Evolutionary conservation across 352 stramenopile genomes (phyloP).

Genomic region (Phytophthora citricola): DNA sequence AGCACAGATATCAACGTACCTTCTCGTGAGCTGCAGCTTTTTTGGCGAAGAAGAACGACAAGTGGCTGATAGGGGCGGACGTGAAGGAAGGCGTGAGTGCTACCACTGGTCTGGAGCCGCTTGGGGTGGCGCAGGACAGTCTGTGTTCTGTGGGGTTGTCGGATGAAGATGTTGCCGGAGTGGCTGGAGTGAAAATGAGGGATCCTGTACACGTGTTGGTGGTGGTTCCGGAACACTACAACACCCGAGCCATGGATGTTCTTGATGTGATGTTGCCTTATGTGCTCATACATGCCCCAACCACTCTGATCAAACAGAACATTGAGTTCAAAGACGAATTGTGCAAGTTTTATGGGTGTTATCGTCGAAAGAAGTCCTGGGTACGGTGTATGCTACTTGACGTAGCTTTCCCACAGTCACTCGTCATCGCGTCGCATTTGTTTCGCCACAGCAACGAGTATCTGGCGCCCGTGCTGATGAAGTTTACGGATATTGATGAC

Average conservation of each 20-base stretch:
- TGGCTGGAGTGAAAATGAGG: not conserved
- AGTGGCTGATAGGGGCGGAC: not conserved
- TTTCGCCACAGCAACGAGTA: not conserved
- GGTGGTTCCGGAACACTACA: not conserved
- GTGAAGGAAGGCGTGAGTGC: not conserved
- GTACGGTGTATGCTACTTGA: conserved; percentile 15
- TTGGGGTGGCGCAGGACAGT: too few species aligned
- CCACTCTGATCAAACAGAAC: not conserved
- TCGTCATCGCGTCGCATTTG: not conserved
- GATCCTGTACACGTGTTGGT: not conserved
- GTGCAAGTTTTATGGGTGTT: conserved; percentile 32
- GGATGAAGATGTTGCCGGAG: not conserved
- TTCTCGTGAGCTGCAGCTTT: not conserved
- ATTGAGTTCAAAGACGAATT: conserved; percentile 17
- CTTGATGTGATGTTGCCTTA: not conserved
- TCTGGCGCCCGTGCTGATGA: conserved; percentile 23
- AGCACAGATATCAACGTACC: not conserved
- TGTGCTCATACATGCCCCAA: not conserved
- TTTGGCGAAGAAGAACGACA: not conserved
- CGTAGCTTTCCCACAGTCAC: conserved; percentile 17
- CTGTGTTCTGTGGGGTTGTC: too few species aligned
- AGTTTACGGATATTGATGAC: conserved; percentile 35
- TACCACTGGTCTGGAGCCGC: too few species aligned
- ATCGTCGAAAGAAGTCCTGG: conserved; percentile 21
- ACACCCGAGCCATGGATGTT: not conserved